Conservation (phyloP, 2,329 filamentous ascomycete species). For the Mollisia scopiformis region DNA sequence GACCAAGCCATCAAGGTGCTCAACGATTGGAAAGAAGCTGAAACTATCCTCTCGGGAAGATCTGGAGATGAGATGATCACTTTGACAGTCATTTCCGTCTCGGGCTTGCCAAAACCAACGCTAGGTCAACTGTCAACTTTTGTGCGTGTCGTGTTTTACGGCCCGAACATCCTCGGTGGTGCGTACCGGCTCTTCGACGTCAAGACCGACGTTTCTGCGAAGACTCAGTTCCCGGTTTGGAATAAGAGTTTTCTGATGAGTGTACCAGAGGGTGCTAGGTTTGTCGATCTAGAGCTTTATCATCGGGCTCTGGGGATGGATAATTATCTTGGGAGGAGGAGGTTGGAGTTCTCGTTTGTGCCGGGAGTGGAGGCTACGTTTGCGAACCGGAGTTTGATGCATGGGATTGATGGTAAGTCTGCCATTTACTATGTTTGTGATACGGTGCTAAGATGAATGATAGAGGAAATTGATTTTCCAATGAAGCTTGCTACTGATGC, state of each 20-base stretch:
- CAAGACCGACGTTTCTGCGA: slow-evolving; percentile 17
- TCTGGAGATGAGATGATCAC: slow-evolving; percentile 14
- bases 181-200: slow-evolving; percentile 13
- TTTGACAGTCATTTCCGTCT: slow-evolving; percentile 20
- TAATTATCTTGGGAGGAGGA: slow-evolving; percentile 11
- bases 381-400: slow-evolving; percentile 21
- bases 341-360: slow-evolving; percentile 16
- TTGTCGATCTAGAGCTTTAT: slow-evolving; percentile 23
- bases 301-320: slow-evolving; percentile 21
- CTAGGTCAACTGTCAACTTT: slow-evolving; percentile 10
- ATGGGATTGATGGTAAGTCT: slow-evolving; percentile 23
- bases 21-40: slow-evolving; percentile 19
- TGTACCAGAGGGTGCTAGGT: slow-evolving; percentile 7
- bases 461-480: slow-evolving; percentile 20
- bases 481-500: slow-evolving; percentile 5
- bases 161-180: slow-evolving; percentile 7
- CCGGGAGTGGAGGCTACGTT: slow-evolving; percentile 26
- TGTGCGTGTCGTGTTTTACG: slow-evolving; percentile 18
- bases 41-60: slow-evolving; percentile 17
- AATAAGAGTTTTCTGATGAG: slow-evolving; percentile 18
- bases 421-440: neutral
- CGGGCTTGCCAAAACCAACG: slow-evolving; percentile 19
- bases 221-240: slow-evolving; percentile 24
- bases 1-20: slow-evolving; percentile 17
- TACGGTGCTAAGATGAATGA: neutral